Conservation (phyloP, 306 rosid species). For the Rosa persica region DNA sequence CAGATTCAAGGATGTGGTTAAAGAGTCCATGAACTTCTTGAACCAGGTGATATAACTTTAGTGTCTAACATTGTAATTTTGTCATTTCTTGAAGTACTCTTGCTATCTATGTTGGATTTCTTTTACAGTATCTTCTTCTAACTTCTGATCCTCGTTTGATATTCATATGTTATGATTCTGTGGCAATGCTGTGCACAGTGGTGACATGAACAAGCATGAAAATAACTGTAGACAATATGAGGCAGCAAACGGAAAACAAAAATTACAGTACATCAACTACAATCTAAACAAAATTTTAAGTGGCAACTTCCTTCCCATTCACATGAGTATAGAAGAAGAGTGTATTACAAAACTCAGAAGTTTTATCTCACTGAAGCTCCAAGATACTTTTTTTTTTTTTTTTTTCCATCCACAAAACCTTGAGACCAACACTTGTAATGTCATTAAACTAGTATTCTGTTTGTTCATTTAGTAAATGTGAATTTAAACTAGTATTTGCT, state of each 20-base stretch:
- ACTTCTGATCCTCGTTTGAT: background rate
- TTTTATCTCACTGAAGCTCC: too few relatives aligned
- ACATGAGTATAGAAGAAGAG: background rate
- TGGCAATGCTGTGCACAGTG: background rate
- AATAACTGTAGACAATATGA: too few relatives aligned
- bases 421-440: too few relatives aligned
- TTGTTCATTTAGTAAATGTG: too few relatives aligned
- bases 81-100: background rate
- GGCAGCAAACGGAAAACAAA: background rate
- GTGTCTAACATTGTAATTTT: background rate
- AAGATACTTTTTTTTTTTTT: too few relatives aligned
- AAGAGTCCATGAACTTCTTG: conserved; percentile 57
- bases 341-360: background rate
- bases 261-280: background rate
- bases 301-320: background rate
- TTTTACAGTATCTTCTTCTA: background rate
- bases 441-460: too few relatives aligned
- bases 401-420: too few relatives aligned
- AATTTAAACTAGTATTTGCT: background rate
- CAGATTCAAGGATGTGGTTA: conserved; percentile 53
- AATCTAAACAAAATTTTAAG: background rate
- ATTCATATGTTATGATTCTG: background rate
- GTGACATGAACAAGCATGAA: too few relatives aligned
- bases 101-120: background rate
- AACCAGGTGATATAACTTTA: conserved; percentile 40